Base-by-base conservation (phyloP, 352 stramenopile species). In the Phytophthora cryptogea region DNA sequence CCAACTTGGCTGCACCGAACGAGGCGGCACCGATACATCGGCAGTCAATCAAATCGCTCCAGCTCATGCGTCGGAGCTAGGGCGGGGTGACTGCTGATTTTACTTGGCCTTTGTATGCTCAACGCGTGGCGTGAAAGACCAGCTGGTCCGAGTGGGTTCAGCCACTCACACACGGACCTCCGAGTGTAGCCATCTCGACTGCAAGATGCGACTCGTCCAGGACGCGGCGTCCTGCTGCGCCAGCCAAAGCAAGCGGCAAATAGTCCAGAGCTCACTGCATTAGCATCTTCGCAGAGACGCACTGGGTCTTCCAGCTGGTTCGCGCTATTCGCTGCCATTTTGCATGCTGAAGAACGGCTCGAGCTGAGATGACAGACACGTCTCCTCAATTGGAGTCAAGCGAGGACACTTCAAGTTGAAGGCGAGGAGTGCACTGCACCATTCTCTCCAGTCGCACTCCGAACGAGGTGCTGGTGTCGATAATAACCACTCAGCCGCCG, bases 21-120 rank as follows among this genome's bases (percentile, higher is more conserved):
- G n/a, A 20, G 27, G n/a, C 16, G 30, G 54, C 62, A 33, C 56
- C 49, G 49, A 71, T 53, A 46, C 63, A 39, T 23, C 8, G n/a
- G 28, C 41, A 49, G 31, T 67, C 55, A 78, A 78, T 74, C 55
- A 67, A n/a, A 27, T 52, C 33, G 36, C 63, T 74, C 70, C 62
- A 76, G 9, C 58, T 36, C 63, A 69, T 8, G 4, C 17, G 50
- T 53, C 65, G 55, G 56, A 57, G 20, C 8, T 70, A 66, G 55
- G 62, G 47, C n/a, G 9, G 3, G 47, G 33, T 39, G 33, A 39
- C 11, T 23, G 47, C 50, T 71, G 63, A 71, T 71, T 71, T 67
- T 14, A 60, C 52, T 63, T 54, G 40, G 14, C 16, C 9, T 63
- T 59, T 67, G 57, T 71, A 67, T 52, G 26, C 53, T 58, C 47